Conservation (phyloP, 768 basidiomycete genomes). For the Collybia nuda region DNA sequence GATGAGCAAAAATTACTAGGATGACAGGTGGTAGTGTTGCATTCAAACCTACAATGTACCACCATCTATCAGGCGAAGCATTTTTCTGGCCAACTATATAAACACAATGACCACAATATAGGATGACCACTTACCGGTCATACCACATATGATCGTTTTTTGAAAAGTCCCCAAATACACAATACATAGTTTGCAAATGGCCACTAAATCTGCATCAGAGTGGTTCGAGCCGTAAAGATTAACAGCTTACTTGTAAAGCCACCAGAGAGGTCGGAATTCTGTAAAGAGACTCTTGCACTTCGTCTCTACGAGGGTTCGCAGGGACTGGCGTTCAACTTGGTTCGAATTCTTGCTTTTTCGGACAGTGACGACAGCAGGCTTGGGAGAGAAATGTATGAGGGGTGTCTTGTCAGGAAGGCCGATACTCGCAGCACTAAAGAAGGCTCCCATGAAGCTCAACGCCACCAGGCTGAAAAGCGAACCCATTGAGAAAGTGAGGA, state of each 20-base stretch:
- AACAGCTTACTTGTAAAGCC: conserved; percentile 44
- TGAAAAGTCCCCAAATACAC: conserved; percentile 60
- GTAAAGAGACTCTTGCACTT: conserved; percentile 42
- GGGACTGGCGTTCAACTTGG: conserved; percentile 35
- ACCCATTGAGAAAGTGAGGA: conserved; percentile 19
- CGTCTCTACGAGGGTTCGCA: conserved; percentile 37
- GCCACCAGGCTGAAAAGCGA: conserved; percentile 26
- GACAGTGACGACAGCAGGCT: conserved; percentile 34
- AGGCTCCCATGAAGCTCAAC: conserved; percentile 32
- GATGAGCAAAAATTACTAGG: conserved; percentile 5
- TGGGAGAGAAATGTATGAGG: conserved; percentile 37
- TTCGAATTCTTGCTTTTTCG: conserved; percentile 27
- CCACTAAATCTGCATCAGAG: conserved; percentile 36
- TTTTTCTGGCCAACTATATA: conserved; percentile 31
- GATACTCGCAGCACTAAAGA: conserved; percentile 21
- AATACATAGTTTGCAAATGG: conserved; percentile 64
- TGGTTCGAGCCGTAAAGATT: background rate
- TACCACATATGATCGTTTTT: conserved; percentile 55
- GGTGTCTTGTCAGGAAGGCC: conserved; percentile 20
- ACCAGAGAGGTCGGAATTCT: conserved; percentile 46
- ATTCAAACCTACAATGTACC: conserved; percentile 56
- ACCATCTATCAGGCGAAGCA: conserved; percentile 54
- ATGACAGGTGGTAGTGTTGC: background rate
- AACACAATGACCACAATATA: background rate
- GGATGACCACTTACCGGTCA: conserved; percentile 38